A percentile compares a stretch with the other conserved stretches of the same genome.
These are phyloP conservation scores for Penicillium sp. DNA, from an alignment of 2,329 filamentous ascomycete genomes.

Conservation along the genomic window DNA sequence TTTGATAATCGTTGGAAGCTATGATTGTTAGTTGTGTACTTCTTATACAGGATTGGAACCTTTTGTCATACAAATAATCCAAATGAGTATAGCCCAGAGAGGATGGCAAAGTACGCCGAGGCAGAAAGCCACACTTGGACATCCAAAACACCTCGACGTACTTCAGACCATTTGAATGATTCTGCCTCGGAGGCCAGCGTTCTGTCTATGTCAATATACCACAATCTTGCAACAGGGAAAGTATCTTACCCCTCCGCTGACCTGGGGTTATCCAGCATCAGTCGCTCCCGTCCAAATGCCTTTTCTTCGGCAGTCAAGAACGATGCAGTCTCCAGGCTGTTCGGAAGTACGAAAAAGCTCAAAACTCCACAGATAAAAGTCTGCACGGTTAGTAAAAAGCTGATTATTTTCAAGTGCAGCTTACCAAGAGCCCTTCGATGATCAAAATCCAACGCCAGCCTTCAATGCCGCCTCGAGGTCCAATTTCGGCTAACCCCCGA, in stretches of 20 bases:
- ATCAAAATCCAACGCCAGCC: slow-evolving; percentile 67
- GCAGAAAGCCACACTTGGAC: slow-evolving; percentile 66
- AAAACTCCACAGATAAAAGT: slow-evolving; percentile 57
- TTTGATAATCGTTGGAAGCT: slow-evolving; percentile 67
- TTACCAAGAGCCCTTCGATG: slow-evolving; percentile 54
- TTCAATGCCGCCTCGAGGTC: slow-evolving; percentile 54
- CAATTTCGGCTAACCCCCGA: slow-evolving; percentile 63
- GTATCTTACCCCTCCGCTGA: slow-evolving; percentile 27
- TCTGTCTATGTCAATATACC: slow-evolving; percentile 17
- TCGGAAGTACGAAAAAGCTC: slow-evolving; percentile 59
- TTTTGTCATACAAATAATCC: slow-evolving; percentile 59
- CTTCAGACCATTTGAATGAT: slow-evolving; percentile 62
- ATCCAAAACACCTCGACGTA: slow-evolving; percentile 62
- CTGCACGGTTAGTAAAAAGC: slow-evolving; percentile 31
- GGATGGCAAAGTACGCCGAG: slow-evolving; percentile 61
- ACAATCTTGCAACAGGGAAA: neutral
- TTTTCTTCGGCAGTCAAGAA: slow-evolving; percentile 59
- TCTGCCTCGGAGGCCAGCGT: slow-evolving; percentile 40
- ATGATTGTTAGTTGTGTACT: neutral
- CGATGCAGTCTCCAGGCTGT: slow-evolving; percentile 54
- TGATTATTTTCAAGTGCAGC: neutral
- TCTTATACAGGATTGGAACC: neutral
- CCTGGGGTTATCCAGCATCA: slow-evolving; percentile 43
- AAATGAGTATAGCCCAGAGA: slow-evolving; percentile 63
- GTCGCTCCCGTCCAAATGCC: slow-evolving; percentile 49